Conservation (phyloP, 108 stramenopile species). For the Mediolabrus comicus region DNA sequence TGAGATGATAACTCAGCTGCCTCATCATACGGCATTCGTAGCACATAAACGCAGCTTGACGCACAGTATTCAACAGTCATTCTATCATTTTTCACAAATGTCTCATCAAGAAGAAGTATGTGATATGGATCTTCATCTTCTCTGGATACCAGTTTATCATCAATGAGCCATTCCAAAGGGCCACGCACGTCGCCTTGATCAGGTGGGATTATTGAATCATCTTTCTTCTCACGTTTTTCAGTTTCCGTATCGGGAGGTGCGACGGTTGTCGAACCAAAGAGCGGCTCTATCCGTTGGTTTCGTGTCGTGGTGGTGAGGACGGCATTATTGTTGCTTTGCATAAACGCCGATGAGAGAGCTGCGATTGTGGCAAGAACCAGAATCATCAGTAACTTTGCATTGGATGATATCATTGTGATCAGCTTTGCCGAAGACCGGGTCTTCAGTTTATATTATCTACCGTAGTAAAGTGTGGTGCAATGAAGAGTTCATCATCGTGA, state of each 20-base stretch:
- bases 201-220: constrained; percentile 45
- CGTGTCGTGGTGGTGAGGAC: not conserved
- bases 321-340: not conserved
- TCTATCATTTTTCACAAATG: constrained; percentile 63
- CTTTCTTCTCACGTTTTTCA: constrained; percentile 25
- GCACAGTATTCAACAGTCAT: constrained; percentile 76
- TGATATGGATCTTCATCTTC: constrained; percentile 82
- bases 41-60: constrained; percentile 61
- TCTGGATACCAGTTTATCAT: constrained; percentile 52
- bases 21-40: constrained; percentile 76
- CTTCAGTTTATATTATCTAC: too few relatives aligned
- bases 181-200: constrained; percentile 42
- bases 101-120: constrained; percentile 70
- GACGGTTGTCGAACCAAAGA: constrained; percentile 13
- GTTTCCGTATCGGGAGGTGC: constrained; percentile 19
- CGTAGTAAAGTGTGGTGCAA: too few relatives aligned
- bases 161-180: constrained; percentile 73
- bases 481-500: not conserved
- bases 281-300: not conserved
- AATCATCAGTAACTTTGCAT: too few relatives aligned
- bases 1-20: constrained; percentile 61
- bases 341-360: not conserved
- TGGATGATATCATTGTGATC: too few relatives aligned
- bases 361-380: too few relatives aligned
- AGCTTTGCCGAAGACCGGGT: too few relatives aligned